Evolutionary conservation across 2,329 filamentous ascomycete species (phyloP).

Genomic region (Talaromyces atroroseus): DNA sequence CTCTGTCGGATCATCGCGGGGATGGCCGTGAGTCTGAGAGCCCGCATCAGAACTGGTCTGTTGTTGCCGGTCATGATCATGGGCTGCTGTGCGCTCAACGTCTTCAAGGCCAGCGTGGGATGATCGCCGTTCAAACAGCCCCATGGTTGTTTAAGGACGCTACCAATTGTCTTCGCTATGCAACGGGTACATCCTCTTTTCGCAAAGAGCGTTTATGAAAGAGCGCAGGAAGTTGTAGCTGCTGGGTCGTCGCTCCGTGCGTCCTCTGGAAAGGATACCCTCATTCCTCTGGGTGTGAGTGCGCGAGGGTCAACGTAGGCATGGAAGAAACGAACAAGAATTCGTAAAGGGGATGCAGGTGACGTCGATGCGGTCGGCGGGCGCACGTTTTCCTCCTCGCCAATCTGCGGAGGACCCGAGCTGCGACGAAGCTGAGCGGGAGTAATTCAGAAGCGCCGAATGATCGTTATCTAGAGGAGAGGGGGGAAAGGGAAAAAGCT

Average conservation of each 20-base stretch:
- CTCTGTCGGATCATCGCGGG: conserved; percentile 1
- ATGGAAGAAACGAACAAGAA: conserved; percentile 2
- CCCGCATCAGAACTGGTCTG: conserved; percentile 17
- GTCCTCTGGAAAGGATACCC: not conserved
- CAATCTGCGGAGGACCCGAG: not conserved
- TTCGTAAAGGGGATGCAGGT: not conserved
- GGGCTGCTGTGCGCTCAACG: conserved; percentile 9
- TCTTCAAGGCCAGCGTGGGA: conserved; percentile 29
- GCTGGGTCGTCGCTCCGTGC: not conserved
- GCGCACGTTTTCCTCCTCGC: conserved; percentile 1
- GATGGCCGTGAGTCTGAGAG: conserved; percentile 1
- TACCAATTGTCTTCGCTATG: conserved; percentile 7
- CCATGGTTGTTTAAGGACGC: conserved; percentile 19
- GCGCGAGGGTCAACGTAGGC: not conserved
- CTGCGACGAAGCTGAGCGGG: not conserved
- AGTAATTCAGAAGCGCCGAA: not conserved
- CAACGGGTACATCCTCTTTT: conserved; percentile 11
- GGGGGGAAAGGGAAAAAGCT: not conserved
- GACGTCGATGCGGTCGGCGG: conserved; percentile 11
- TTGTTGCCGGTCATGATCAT: conserved; percentile 1
- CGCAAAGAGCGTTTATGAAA: not conserved
- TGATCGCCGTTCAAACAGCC: conserved; percentile 28
- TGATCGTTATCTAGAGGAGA: not conserved
- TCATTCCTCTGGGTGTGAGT: conserved; percentile 9
- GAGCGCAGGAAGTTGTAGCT: not conserved